Conservation (phyloP, 140 eudicot species). For the Bidens hawaiensis region DNA sequence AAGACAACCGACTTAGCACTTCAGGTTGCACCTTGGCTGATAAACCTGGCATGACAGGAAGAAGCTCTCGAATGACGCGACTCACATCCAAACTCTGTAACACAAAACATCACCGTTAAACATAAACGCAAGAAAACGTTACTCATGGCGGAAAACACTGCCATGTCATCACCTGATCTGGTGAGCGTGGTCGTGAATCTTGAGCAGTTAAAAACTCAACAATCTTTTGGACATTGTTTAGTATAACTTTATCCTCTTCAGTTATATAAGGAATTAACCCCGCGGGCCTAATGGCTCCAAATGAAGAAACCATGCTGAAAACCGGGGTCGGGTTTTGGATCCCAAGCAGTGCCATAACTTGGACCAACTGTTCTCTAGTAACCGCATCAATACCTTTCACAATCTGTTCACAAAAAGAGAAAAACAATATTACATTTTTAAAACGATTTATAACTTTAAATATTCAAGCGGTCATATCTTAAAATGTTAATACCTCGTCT, state of each 20-base stretch:
- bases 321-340: conserved; percentile 63
- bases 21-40: conserved; percentile 82
- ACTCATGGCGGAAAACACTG: neutral
- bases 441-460: neutral
- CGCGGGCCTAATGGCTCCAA: conserved; percentile 64
- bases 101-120: neutral
- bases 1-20: conserved; percentile 63
- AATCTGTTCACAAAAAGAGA: conserved; percentile 43
- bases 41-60: conserved; percentile 80
- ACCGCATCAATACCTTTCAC: conserved; percentile 98
- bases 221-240: conserved; percentile 83
- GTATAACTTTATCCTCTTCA: conserved; percentile 80
- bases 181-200: conserved; percentile 46
- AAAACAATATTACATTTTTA: neutral
- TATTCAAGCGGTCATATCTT: neutral
- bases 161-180: conserved; percentile 57
- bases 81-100: conserved; percentile 61
- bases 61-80: conserved; percentile 63
- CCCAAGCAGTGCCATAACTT: conserved; percentile 60
- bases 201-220: conserved; percentile 68
- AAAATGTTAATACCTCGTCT: conserved; percentile 79
- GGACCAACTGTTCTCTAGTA: conserved; percentile 90
- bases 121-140: neutral
- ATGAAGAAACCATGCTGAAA: conserved; percentile 79
- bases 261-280: conserved; percentile 77